Evolutionary conservation across 371 early-diverging fungal species (phyloP).

Genomic region (Mortierella sp.): DNA sequence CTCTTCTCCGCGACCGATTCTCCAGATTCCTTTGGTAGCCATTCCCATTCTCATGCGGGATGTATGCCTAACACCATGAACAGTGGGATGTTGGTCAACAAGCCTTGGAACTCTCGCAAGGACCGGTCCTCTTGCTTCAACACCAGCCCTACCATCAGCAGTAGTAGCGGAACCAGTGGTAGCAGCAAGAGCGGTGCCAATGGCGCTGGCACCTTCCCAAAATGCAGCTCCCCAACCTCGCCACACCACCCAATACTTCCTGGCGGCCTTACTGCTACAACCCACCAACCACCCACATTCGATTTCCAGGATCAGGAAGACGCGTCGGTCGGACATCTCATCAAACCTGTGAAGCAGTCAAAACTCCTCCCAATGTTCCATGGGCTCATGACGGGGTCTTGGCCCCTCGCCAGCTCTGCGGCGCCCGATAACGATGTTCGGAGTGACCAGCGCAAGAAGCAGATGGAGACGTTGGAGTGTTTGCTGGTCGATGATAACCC

Average conservation of each 20-base stretch:
- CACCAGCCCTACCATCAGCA: background rate
- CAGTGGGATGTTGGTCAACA: constrained; percentile 31
- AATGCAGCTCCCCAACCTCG: constrained; percentile 12
- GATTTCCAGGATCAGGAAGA: constrained; percentile 7
- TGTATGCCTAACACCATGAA: constrained; percentile 32
- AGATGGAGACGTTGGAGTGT: constrained; percentile 22
- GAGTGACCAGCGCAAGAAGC: constrained; percentile 23
- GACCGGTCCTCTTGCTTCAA: constrained; percentile 17
- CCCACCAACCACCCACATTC: background rate
- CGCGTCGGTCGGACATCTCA: constrained; percentile 19
- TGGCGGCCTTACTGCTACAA: background rate
- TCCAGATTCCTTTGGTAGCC: background rate
- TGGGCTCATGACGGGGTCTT: constrained; percentile 25
- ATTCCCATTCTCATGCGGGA: background rate
- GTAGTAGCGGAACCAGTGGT: background rate
- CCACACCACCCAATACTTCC: background rate
- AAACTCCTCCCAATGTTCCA: constrained; percentile 42
- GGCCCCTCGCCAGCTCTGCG: constrained; percentile 14
- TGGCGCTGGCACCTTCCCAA: background rate
- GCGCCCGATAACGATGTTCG: constrained; percentile 14
- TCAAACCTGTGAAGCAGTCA: constrained; percentile 36
- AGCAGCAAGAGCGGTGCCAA: background rate
- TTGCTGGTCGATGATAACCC: constrained; percentile 61
- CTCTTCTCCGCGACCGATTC: background rate
- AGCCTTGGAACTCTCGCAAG: constrained; percentile 20